Evolutionary conservation across 192 early-diverging fungal genomes (phyloP), one percentile per base, ranked within the genome.

Genomic region (Obelidium mucronatum): DNA sequence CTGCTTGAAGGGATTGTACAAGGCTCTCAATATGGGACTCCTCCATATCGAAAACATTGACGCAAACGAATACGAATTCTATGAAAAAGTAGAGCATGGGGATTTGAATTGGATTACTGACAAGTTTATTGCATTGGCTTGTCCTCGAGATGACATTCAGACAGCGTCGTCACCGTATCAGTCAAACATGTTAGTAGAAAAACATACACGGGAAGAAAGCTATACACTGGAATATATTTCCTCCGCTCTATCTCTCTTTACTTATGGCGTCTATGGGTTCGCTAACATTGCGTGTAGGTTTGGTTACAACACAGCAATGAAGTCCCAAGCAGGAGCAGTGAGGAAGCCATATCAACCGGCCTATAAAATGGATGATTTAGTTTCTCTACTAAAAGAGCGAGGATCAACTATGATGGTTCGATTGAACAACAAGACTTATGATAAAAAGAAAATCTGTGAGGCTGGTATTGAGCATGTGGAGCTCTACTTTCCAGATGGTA

Each of bases 61-160:
- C 71, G 52, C 88, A 1, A 84, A 86, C 22, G 90, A 93, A 72
- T 93, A 93, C 78, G 92, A 93, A 78, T 87, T 90, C 48, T 91
- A 91, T 74, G 92, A 93, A 67, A 78, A 78, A 24, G 90, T 91
- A 24, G 84, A 86, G 59, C 89, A 91, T 67, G 92, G 92, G 2
- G 92, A 93, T 59, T 85, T 92, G 40, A 93, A 93, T 67, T 93
- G 91, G 90, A 84, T 93, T 34, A 89, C 88, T 15, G 82, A 86
- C 40, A 90, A 89, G 73, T 92, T 93, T 61, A 80, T 93, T n/a
- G 92, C 92, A 0, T 80, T 93, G 61, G 92, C 92, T 1, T 80
- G 74, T 15, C 92, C 92, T 1, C 81, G 84, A 33, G 92, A 93
- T 61, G 82, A 86, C 36, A 73, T 83, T 15, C 67, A 26, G 8